These are phyloP conservation scores for Urtica urens DNA, from an alignment of 306 rosid genomes.

Conservation along the genomic window DNA sequence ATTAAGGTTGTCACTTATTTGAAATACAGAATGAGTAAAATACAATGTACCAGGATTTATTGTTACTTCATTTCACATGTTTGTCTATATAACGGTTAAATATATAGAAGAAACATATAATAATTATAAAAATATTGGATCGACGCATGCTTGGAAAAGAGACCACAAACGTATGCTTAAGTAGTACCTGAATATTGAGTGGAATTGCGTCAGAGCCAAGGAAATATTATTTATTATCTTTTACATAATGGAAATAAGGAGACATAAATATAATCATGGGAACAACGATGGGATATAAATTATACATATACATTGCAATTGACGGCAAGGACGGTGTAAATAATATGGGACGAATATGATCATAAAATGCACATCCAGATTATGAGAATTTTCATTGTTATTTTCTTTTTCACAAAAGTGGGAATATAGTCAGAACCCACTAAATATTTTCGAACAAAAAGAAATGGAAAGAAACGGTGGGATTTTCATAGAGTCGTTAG, in stretches of 20 bases:
- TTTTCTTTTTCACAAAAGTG: slow-evolving; percentile 16
- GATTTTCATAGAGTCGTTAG: neutral
- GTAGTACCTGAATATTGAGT: slow-evolving; percentile 21
- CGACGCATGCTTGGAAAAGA: neutral
- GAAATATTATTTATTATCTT: too few relatives aligned
- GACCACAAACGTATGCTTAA: neutral
- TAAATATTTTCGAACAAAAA: neutral
- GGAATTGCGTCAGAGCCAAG: slow-evolving; percentile 44
- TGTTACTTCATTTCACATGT: too few relatives aligned
- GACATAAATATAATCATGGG: slow-evolving; percentile 18
- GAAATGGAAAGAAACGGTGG: slow-evolving; percentile 16
- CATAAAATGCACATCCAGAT: neutral
- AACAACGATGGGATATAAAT: neutral
- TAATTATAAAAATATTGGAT: too few relatives aligned
- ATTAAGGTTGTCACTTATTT: too few relatives aligned
- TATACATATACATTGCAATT: neutral
- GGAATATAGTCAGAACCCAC: slow-evolving; percentile 37
- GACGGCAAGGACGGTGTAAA: slow-evolving; percentile 4
- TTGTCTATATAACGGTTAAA: too few relatives aligned
- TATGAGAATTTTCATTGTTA: neutral
- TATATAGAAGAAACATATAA: too few relatives aligned
- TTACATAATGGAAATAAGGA: too few relatives aligned
- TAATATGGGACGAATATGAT: neutral
- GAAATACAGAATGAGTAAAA: too few relatives aligned
- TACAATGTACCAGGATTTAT: too few relatives aligned